Evolutionary conservation across 108 stramenopile genomes (phyloP), one percentile per base, ranked within the genome.

Genomic region (Asterionellopsis glacialis): DNA sequence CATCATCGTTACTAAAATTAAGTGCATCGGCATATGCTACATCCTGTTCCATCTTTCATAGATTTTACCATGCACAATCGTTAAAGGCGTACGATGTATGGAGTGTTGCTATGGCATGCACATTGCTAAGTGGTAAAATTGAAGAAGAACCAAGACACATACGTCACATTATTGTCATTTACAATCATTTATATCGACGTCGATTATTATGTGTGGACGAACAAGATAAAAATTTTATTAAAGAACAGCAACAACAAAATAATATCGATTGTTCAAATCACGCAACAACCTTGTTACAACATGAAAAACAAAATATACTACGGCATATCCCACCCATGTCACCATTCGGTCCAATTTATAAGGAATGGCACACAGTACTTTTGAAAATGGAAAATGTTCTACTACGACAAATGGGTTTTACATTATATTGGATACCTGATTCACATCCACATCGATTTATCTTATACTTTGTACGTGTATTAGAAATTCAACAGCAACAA

Each of bases 381-480:
- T 40, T 67, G 12, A 41, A 77, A 23, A 73, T 50, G 53, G 91
- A 93, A 67, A 70, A 72, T 41, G 56, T 59, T 3, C 60, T 93
- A 40, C 56, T 93, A 56, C 68, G 80, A 42, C 57, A 74, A 48
- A 52, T 93, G 66, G 91, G 91, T 11, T 93, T 93, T 62, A 85
- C 85, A 14, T 50, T 93, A 51, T 65, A 85, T 63, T 93, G 91
- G 91, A 87, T 93, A 23, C 78, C 91, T 11, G 84, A 89, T 53
- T 54, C 58, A 27, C 88, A 84, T 73, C 86, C 91, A 6, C 91
- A 93, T 59, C 81, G 75, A 53, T 92, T 88, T 60, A 65, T 89
- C 44, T 48, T 80, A 24, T 79, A 87, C 55, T 85, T 93, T 64
- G 43, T 25, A 5, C 19, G 23, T 26, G 59, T 26, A 9, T 5